Evolutionary conservation across 176 grass and related monocot species (phyloP).

Genomic region (Aegilops speltoides): DNA sequence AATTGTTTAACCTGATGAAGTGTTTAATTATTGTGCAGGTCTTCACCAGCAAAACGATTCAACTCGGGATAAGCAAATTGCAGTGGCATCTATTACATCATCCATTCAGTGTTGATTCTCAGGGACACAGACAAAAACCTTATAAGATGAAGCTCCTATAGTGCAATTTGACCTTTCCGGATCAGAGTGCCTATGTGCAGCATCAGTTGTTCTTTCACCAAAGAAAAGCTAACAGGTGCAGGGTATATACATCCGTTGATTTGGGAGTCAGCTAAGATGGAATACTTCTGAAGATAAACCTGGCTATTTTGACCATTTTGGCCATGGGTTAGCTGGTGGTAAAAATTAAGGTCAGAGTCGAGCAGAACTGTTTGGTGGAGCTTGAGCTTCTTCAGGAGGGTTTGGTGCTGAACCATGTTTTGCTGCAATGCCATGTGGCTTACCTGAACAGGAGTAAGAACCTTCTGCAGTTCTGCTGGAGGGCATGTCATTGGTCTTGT

Average conservation of each 20-base stretch:
- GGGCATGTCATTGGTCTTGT: too few species aligned
- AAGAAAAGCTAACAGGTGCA: too few species aligned
- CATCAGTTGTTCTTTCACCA: slow-evolving; percentile 39
- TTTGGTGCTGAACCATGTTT: slow-evolving; percentile 29
- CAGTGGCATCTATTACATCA: slow-evolving; percentile 13
- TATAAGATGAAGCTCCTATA: slow-evolving; percentile 13
- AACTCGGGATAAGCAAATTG: slow-evolving; percentile 38
- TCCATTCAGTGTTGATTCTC: slow-evolving; percentile 18
- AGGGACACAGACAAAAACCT: neutral
- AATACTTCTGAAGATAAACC: slow-evolving; percentile 52
- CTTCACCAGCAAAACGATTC: slow-evolving; percentile 37
- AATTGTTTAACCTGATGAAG: neutral
- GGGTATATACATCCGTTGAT: slow-evolving; percentile 1
- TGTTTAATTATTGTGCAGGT: slow-evolving; percentile 48
- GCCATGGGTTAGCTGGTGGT: slow-evolving; percentile 46
- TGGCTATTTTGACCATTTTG: slow-evolving; percentile 22
- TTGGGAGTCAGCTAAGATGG: slow-evolving; percentile 42
- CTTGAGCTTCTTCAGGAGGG: slow-evolving; percentile 7
- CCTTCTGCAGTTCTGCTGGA: too few species aligned
- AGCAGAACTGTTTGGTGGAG: slow-evolving; percentile 22
- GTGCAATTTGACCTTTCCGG: slow-evolving; percentile 59
- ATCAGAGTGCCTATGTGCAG: slow-evolving; percentile 60
- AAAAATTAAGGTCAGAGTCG: slow-evolving; percentile 44
- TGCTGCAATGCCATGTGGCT: slow-evolving; percentile 17
- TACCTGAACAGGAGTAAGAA: slow-evolving; percentile 8